Evolutionary conservation across 83 land plant species (phyloP).

Genomic region (Picea abies): DNA sequence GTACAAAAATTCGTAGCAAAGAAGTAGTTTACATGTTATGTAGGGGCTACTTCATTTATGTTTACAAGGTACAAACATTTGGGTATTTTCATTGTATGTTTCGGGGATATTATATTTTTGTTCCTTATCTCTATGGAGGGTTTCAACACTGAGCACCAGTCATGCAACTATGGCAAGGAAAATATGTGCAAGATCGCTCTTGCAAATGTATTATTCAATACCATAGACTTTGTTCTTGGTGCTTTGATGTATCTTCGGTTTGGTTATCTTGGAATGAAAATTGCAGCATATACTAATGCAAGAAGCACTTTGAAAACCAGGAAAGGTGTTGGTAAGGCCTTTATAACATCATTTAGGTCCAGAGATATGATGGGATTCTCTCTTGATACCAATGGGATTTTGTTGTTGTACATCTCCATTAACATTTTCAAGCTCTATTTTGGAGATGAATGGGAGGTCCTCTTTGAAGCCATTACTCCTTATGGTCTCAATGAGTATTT

Average conservation of each 20-base stretch:
- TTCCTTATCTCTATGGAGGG: conserved; percentile 80
- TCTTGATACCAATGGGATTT: conserved; percentile 78
- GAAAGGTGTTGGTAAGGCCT: conserved; percentile 81
- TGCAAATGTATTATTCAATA: conserved; percentile 68
- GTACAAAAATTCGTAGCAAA: too few species aligned
- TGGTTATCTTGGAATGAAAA: conserved; percentile 88
- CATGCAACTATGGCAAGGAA: conserved; percentile 50
- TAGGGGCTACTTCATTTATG: conserved; percentile 76
- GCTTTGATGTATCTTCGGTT: conserved; percentile 73
- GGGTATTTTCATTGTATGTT: conserved; percentile 63
- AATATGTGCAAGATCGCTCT: conserved; percentile 69
- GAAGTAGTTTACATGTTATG: too few species aligned
- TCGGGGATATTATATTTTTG: conserved; percentile 68
- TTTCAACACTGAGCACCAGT: conserved; percentile 61
- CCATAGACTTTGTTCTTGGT: conserved; percentile 78
- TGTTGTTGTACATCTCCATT: conserved; percentile 77
- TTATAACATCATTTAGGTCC: conserved; percentile 80
- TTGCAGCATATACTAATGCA: conserved; percentile 89
- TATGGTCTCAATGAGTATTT: conserved; percentile 95
- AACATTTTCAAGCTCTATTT: conserved; percentile 76
- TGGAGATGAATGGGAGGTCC: conserved; percentile 89
- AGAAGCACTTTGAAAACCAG: conserved; percentile 82
- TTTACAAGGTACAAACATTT: conserved; percentile 81
- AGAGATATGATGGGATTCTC: conserved; percentile 90
- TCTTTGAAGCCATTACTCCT: conserved; percentile 86